These are phyloP conservation scores for Harringtonia lauricola DNA, from an alignment of 2,329 filamentous ascomycete genomes.

Conservation along the genomic window DNA sequence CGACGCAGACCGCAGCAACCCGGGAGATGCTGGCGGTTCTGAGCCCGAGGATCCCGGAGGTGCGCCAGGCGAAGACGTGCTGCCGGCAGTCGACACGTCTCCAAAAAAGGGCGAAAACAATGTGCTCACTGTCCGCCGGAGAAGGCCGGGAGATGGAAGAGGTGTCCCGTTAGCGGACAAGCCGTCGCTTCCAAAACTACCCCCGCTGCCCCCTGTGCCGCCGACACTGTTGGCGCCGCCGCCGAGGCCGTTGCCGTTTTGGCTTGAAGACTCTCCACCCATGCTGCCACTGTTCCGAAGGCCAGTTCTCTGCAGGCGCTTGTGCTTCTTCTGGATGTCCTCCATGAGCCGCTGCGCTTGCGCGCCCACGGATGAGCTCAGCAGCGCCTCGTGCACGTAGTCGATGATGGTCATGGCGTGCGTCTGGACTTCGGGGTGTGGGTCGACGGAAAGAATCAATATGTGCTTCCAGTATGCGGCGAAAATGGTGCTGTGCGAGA, in stretches of 20 bases:
- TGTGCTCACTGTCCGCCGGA: slow-evolving; percentile 54
- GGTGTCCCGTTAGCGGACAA: slow-evolving; percentile 24
- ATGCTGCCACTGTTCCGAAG: background rate
- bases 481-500: slow-evolving; percentile 83
- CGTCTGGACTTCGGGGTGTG: slow-evolving; percentile 83
- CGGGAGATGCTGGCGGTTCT: slow-evolving; percentile 16
- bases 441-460: slow-evolving; percentile 82
- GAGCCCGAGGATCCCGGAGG: slow-evolving; percentile 4
- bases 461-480: slow-evolving; percentile 91
- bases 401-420: slow-evolving; percentile 81
- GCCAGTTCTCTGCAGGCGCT: slow-evolving; percentile 27
- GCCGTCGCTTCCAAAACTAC: background rate
- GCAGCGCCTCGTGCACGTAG: slow-evolving; percentile 65
- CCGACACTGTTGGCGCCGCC: background rate
- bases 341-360: slow-evolving; percentile 63
- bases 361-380: slow-evolving; percentile 64
- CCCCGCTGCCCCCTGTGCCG: background rate
- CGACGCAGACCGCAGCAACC: slow-evolving; percentile 24
- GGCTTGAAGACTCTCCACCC: background rate
- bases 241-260: background rate
- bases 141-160: slow-evolving; percentile 42
- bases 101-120: slow-evolving; percentile 48
- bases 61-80: background rate
- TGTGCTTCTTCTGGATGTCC: slow-evolving; percentile 50
- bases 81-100: slow-evolving; percentile 17